These are phyloP conservation scores for Scutellaria barbata DNA, from an alignment of 257 asterid genomes.

Conservation along the genomic window DNA sequence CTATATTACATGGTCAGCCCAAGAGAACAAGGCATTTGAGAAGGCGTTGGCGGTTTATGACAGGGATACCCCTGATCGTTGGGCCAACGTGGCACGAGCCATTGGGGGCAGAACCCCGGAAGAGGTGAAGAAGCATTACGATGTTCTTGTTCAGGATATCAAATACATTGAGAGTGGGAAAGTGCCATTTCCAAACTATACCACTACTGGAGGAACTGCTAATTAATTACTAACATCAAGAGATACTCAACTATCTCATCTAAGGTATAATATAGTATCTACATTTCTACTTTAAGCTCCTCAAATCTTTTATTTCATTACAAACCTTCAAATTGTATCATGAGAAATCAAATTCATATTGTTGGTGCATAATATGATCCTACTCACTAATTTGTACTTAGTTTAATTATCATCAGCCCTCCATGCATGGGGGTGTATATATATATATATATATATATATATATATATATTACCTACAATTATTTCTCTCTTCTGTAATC, in stretches of 20 bases:
- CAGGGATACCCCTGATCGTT: constrained; percentile 78
- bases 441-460: too few relatives aligned
- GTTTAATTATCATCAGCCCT: too few relatives aligned
- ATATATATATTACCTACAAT: too few relatives aligned
- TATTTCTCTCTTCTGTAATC: too few relatives aligned
- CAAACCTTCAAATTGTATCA: too few relatives aligned
- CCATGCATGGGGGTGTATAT: too few relatives aligned
- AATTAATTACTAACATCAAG: background rate
- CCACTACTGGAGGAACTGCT: constrained; percentile 35
- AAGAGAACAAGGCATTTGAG: constrained; percentile 85
- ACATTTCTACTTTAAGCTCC: too few relatives aligned
- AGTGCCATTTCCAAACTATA: constrained; percentile 72
- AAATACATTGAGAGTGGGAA: constrained; percentile 65
- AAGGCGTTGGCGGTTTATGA: constrained; percentile 77
- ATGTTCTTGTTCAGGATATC: constrained; percentile 66
- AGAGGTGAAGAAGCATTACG: constrained; percentile 79
- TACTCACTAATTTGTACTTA: too few relatives aligned
- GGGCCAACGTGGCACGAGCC: constrained; percentile 79
- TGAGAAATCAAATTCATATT: too few relatives aligned
- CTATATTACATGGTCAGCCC: constrained; percentile 64
- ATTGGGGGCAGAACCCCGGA: constrained; percentile 72
- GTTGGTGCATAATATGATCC: too few relatives aligned
- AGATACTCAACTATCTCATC: background rate
- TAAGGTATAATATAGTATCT: too few relatives aligned
- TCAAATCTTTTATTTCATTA: too few relatives aligned